A percentile compares a stretch with the other conserved stretches of the same genome.
These are phyloP conservation scores for Fusarium beomiforme DNA, from an alignment of 2,329 filamentous ascomycete genomes.

Conservation along the genomic window DNA sequence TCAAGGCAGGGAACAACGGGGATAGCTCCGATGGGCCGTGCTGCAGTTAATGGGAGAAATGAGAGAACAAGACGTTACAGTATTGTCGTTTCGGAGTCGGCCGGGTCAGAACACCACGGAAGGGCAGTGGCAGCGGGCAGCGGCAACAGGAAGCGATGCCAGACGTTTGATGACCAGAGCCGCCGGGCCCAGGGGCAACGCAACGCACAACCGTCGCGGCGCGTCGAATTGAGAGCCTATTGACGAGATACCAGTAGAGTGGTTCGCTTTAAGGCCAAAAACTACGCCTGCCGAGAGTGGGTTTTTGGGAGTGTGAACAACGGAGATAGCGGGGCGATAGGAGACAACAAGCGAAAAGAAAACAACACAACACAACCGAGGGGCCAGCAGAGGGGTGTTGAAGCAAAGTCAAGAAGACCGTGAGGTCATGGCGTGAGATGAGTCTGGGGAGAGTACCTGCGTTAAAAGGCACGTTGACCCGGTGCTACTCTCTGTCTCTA, in stretches of 20 bases:
- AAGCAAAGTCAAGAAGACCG: slow-evolving; percentile 42
- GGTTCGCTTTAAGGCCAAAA: slow-evolving; percentile 44
- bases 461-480: slow-evolving; percentile 43
- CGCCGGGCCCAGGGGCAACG: slow-evolving; percentile 31
- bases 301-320: slow-evolving; percentile 40
- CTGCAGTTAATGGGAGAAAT: slow-evolving; percentile 30
- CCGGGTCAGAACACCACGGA: slow-evolving; percentile 35
- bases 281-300: slow-evolving; percentile 40
- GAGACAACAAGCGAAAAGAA: slow-evolving; percentile 43
- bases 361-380: slow-evolving; percentile 35
- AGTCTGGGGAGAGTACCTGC: slow-evolving; percentile 45
- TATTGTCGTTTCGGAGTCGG: slow-evolving; percentile 33
- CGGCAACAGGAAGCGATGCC: slow-evolving; percentile 28
- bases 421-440: slow-evolving; percentile 42
- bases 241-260: slow-evolving; percentile 42
- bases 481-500: slow-evolving; percentile 19
- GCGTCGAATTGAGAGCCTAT: slow-evolving; percentile 36
- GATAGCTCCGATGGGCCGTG: slow-evolving; percentile 27
- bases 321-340: slow-evolving; percentile 39
- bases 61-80: slow-evolving; percentile 37
- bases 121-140: slow-evolving; percentile 11
- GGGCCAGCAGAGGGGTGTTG: slow-evolving; percentile 39
- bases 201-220: slow-evolving; percentile 33
- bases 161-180: slow-evolving; percentile 29
- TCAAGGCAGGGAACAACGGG: slow-evolving; percentile 24